Evolutionary conservation across 805 yeast genomes (phyloP), one percentile per base, ranked within the genome.

Genomic region (Lipomyces sp.): DNA sequence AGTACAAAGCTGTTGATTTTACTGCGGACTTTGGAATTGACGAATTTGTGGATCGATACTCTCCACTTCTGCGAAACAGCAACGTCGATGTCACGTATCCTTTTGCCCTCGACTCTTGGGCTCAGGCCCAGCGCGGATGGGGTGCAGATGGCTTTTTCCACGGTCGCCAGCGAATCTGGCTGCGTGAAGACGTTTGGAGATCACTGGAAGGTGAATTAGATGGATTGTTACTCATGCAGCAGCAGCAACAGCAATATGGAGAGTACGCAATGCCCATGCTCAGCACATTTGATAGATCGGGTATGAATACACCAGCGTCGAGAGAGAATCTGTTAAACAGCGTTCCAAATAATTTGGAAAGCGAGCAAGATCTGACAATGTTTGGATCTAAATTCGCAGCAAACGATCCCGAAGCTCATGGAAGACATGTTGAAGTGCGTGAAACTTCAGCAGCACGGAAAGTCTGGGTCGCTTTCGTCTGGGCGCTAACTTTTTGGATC

Each of bases 401-500:
- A 8, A 69, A 69, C 64, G 85, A 78, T 63, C 69, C 73, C 24
- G 75, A 72, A n/a, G 73, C 73, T 10, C 72, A 70, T 2, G 77
- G 76, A 1, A 71, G 73, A 30, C 73, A 71, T 32, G 62, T 78
- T 5, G 78, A 78, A 58, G 78, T 78, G 6, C 70, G 71, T 32
- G 62, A 65, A 13, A 76, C 73, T 62, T 70, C 81, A 0, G 57
- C 71, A 0, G 71, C 72, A 50, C 73, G 82, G 8, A 73, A 75
- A 50, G 55, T 71, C 8, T 80, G 82, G 82, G 78, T 79, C 2
- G 61, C 69, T 10, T 67, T 80, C 45, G 82, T 79, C 32, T 80
- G 82, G 82, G 18, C 69, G n/a, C 61, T 76, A 18, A 80, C 82
- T 1, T 80, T 75, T 67, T 80, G 82, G 82, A 78, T 80, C 50